These are phyloP conservation scores for Rhodomyrtus tomentosa DNA, from an alignment of 345 rosid genomes.

Conservation along the genomic window DNA sequence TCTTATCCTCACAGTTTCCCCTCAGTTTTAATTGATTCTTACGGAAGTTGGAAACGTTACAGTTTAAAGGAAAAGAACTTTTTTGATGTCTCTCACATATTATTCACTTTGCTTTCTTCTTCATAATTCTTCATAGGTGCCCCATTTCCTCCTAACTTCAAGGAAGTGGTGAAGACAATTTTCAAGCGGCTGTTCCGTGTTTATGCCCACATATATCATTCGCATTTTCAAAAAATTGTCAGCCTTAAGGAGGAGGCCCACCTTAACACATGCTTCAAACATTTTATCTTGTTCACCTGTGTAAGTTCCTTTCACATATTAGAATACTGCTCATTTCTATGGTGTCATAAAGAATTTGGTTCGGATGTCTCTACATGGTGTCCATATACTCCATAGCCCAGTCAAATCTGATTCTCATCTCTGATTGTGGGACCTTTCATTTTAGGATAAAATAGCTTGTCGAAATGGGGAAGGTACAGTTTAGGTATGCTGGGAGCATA, in stretches of 20 bases:
- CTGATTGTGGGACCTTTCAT: not conserved
- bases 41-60: not conserved
- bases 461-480: not conserved
- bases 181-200: slow-evolving; percentile 93
- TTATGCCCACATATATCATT: slow-evolving; percentile 90
- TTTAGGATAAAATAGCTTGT: not conserved
- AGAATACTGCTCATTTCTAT: not conserved
- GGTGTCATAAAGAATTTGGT: not conserved
- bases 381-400: not conserved
- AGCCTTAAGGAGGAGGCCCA: slow-evolving; percentile 99
- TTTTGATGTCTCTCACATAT: not conserved
- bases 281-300: slow-evolving; percentile 84
- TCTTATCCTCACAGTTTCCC: not conserved
- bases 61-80: not conserved
- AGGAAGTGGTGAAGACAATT: slow-evolving; percentile 93
- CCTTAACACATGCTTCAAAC: slow-evolving; percentile 98
- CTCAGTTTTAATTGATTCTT: not conserved
- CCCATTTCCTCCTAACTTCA: slow-evolving; percentile 96
- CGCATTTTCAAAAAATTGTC: slow-evolving; percentile 98
- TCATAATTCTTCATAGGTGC: slow-evolving; percentile 41
- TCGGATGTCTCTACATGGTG: not conserved
- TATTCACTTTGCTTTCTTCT: not conserved
- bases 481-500: not conserved
- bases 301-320: slow-evolving; percentile 33
- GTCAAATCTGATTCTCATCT: not conserved